Evolutionary conservation across 768 basidiomycete species (phyloP).

Genomic region (Suillus luteus): DNA sequence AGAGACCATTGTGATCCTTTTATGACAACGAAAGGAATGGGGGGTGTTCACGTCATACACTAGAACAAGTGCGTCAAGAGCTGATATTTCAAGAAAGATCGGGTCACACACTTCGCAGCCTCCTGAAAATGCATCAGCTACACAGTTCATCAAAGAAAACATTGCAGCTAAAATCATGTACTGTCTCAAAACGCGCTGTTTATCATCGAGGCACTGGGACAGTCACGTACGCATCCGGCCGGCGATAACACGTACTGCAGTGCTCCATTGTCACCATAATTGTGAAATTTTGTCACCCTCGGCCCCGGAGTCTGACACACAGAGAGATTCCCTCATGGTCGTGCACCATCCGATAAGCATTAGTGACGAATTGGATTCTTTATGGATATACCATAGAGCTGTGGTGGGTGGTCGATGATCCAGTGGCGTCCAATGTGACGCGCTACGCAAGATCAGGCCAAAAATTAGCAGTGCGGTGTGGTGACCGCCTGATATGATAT

Average conservation of each 20-base stretch:
- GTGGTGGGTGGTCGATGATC: constrained; percentile 29
- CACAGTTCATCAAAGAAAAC: constrained; percentile 34
- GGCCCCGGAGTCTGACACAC: background rate
- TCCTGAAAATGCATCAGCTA: background rate
- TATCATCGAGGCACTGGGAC: background rate
- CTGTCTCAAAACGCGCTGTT: constrained; percentile 19
- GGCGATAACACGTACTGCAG: constrained; percentile 36
- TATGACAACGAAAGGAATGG: background rate
- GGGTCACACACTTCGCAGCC: background rate
- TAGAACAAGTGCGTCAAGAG: background rate
- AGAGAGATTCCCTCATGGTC: constrained; percentile 32
- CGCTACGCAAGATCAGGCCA: constrained; percentile 29
- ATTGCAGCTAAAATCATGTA: constrained; percentile 42
- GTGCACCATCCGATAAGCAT: constrained; percentile 39
- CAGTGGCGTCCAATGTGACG: constrained; percentile 39
- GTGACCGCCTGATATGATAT: constrained; percentile 27
- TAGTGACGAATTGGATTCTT: constrained; percentile 35
- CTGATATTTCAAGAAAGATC: background rate
- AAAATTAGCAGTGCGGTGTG: constrained; percentile 13
- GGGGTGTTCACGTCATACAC: background rate
- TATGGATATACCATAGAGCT: constrained; percentile 26
- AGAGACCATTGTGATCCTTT: background rate
- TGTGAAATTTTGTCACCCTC: background rate
- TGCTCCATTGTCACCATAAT: constrained; percentile 35
- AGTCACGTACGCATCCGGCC: constrained; percentile 39